phyloP scores from a whole-genome alignment of 75 land plant species.

The Pinus taeda region DNA sequence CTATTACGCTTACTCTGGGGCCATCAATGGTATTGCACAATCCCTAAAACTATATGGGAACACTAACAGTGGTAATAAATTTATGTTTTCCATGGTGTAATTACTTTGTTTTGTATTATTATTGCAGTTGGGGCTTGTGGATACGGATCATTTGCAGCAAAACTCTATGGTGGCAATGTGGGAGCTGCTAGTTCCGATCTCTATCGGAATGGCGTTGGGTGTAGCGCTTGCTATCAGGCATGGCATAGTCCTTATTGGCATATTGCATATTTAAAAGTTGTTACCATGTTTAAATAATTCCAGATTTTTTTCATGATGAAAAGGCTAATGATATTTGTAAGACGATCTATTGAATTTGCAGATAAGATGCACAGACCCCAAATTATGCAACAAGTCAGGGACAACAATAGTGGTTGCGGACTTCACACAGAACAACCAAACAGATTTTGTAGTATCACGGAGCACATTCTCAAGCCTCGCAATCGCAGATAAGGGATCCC shows the following conservation, averaged over 20 bases:
- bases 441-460: constrained; percentile 46
- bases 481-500: constrained; percentile 12
- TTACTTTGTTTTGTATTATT: not conserved
- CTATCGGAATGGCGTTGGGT: constrained; percentile 50
- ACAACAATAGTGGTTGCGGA: constrained; percentile 3
- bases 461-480: constrained; percentile 47
- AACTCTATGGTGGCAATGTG: constrained; percentile 28
- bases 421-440: constrained; percentile 4
- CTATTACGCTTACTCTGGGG: not conserved
- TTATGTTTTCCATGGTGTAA: not conserved
- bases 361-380: constrained; percentile 7
- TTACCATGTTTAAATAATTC: not conserved
- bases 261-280: no score
- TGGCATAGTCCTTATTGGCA: no score
- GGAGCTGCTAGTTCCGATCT: constrained; percentile 41
- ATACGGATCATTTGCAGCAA: constrained; percentile 52
- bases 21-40: not conserved
- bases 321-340: no score
- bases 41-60: not conserved
- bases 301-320: no score
- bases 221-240: constrained; percentile 34
- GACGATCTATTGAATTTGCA: not conserved
- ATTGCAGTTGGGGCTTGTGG: constrained; percentile 62
- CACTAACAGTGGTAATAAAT: not conserved
- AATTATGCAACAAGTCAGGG: not conserved